Conservation (phyloP, 1,284 basidiomycete species). For the Inonotus obliquus region DNA sequence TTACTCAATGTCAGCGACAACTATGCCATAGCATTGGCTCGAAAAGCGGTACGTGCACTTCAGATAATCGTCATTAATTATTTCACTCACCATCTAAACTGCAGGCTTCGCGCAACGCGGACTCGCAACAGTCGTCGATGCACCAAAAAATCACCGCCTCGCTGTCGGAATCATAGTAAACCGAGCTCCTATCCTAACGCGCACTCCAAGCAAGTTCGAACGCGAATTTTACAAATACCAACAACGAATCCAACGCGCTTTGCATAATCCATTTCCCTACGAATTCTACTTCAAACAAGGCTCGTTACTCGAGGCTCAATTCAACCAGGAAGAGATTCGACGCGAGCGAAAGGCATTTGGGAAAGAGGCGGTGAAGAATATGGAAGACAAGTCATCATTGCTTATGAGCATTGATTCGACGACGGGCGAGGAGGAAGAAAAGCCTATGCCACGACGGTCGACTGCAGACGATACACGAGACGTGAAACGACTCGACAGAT, state of each 20-base stretch:
- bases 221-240: slow-evolving; percentile 86
- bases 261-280: slow-evolving; percentile 85
- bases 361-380: slow-evolving; percentile 51
- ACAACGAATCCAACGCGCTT: slow-evolving; percentile 73
- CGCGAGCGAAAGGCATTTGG: slow-evolving; percentile 73
- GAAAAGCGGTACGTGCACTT: neutral
- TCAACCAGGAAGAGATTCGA: slow-evolving; percentile 66
- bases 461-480: slow-evolving; percentile 60
- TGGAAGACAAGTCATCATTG: slow-evolving; percentile 44
- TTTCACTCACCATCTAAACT: neutral
- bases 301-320: slow-evolving; percentile 80
- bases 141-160: slow-evolving; percentile 19
- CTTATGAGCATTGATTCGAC: slow-evolving; percentile 27
- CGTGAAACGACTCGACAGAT: slow-evolving; percentile 74
- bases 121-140: slow-evolving; percentile 15
- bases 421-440: slow-evolving; percentile 53
- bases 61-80: neutral
- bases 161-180: slow-evolving; percentile 62
- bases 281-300: slow-evolving; percentile 97
- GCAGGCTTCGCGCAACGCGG: slow-evolving; percentile 9
- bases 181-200: slow-evolving; percentile 79
- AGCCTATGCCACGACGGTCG: slow-evolving; percentile 54
- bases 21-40: slow-evolving; percentile 11
- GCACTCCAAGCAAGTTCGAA: slow-evolving; percentile 76
- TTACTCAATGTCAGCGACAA: slow-evolving; percentile 16